These are phyloP conservation scores for Croton setiger DNA, from an alignment of 441 rosid genomes.

Conservation along the genomic window DNA sequence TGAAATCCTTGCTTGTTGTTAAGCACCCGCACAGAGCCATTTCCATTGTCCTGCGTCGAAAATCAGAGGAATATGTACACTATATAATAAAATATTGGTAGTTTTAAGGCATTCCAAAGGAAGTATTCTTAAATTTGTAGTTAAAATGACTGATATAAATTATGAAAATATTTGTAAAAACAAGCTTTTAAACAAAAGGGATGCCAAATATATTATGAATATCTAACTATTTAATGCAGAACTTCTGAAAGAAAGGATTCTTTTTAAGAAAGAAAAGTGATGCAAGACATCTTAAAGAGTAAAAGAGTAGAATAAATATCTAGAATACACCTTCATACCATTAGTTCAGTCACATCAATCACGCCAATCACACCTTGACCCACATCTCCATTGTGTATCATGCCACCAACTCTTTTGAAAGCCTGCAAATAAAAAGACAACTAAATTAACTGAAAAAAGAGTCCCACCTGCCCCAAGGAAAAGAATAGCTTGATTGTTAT, in stretches of 20 bases:
- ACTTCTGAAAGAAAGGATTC: neutral
- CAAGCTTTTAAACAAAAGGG: too few relatives aligned
- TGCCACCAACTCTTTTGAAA: conserved; percentile 41
- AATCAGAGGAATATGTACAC: neutral
- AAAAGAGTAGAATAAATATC: neutral
- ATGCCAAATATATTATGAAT: neutral
- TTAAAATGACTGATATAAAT: neutral
- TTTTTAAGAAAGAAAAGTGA: neutral
- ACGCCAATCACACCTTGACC: conserved; percentile 39
- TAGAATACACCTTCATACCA: conserved; percentile 22
- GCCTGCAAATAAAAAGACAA: conserved; percentile 23
- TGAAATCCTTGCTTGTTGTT: conserved; percentile 36
- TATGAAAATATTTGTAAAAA: too few relatives aligned
- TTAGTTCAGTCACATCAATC: conserved; percentile 35
- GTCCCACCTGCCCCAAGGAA: neutral
- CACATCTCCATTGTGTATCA: conserved; percentile 33
- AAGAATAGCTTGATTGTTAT: neutral
- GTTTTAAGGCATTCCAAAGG: neutral
- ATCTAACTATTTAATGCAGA: neutral
- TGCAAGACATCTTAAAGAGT: neutral
- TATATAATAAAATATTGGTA: neutral
- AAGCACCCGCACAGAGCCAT: conserved; percentile 31
- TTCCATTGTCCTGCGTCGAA: conserved; percentile 25
- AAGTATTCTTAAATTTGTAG: neutral
- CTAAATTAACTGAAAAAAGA: neutral